Conservation (phyloP, 768 basidiomycete species). For the Pleurotus pulmonarius region DNA sequence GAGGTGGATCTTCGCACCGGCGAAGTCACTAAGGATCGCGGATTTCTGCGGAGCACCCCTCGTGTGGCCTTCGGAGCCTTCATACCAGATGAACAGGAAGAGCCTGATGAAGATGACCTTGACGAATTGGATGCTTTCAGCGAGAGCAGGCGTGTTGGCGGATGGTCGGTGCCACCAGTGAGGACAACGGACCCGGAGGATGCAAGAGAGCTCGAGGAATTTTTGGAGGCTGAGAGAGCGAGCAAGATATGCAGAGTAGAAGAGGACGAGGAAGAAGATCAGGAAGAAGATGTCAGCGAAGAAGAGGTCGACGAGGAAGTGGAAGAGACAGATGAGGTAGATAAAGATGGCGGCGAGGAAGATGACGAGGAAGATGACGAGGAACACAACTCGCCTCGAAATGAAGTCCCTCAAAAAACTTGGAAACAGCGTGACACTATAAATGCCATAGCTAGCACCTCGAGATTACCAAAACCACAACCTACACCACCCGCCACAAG, state of each 20-base stretch:
- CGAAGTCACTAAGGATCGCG: conserved; percentile 65
- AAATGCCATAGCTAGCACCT: too few species aligned
- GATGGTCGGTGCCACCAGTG: conserved; percentile 38
- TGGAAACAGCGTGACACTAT: too few species aligned
- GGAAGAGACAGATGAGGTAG: too few species aligned
- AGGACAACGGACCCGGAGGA: conserved; percentile 43
- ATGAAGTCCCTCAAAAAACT: too few species aligned
- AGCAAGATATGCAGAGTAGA: conserved; percentile 27
- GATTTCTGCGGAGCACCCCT: conserved; percentile 48
- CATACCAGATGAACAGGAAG: conserved; percentile 39
- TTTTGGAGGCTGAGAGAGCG: conserved; percentile 55
- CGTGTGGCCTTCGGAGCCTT: conserved; percentile 47
- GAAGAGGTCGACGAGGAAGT: too few species aligned
- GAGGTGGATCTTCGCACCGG: conserved; percentile 66
- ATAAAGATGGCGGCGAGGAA: too few species aligned
- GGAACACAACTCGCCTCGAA: too few species aligned
- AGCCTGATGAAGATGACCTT: conserved; percentile 49
- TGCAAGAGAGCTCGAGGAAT: conserved; percentile 61
- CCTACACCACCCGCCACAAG: too few species aligned
- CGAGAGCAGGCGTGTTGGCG: conserved; percentile 16
- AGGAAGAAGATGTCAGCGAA: not conserved
- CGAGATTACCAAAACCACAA: too few species aligned
- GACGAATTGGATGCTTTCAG: conserved; percentile 60
- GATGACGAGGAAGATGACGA: too few species aligned
- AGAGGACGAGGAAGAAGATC: conserved; percentile 33